phyloP scores from a whole-genome alignment of 768 basidiomycete genomes.

The Amyloporia xantha region DNA sequence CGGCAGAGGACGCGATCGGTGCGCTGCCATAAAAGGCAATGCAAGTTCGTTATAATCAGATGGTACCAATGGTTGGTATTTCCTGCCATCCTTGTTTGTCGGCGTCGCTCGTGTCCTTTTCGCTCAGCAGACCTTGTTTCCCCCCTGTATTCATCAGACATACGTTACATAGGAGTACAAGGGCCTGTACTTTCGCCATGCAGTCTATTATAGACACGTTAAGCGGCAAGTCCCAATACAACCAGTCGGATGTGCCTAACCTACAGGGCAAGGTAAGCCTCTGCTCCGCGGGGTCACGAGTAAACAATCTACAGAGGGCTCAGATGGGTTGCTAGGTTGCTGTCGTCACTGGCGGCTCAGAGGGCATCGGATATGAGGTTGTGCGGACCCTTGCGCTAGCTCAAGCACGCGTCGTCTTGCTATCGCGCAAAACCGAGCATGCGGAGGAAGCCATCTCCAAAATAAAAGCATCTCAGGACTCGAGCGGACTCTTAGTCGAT shows the following conservation, averaged over 20 bases:
- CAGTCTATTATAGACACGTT: background rate
- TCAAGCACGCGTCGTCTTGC: constrained; percentile 22
- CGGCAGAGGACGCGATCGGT: too few relatives aligned
- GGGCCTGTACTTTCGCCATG: background rate
- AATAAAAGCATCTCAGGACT: constrained; percentile 12
- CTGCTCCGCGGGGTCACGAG: too few relatives aligned
- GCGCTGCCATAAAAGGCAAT: background rate
- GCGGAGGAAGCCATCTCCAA: constrained; percentile 19
- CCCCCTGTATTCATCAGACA: background rate
- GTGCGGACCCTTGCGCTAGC: constrained; percentile 23
- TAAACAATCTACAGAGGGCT: background rate
- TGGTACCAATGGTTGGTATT: background rate
- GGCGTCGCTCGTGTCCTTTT: background rate
- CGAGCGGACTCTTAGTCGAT: constrained; percentile 9
- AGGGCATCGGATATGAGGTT: constrained; percentile 27
- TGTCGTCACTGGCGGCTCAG: constrained; percentile 25
- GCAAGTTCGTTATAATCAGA: background rate
- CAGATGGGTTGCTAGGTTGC: constrained; percentile 22
- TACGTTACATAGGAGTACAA: background rate
- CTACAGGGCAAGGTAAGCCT: constrained; percentile 11
- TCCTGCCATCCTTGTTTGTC: too few relatives aligned
- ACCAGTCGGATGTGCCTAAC: constrained; percentile 3
- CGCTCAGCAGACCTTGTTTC: background rate
- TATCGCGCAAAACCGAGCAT: constrained; percentile 20
- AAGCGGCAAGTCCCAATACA: background rate